These are phyloP conservation scores for Deuterostichococcus epilithicus DNA, from an alignment of 139 green algal genomes.

Conservation along the genomic window DNA sequence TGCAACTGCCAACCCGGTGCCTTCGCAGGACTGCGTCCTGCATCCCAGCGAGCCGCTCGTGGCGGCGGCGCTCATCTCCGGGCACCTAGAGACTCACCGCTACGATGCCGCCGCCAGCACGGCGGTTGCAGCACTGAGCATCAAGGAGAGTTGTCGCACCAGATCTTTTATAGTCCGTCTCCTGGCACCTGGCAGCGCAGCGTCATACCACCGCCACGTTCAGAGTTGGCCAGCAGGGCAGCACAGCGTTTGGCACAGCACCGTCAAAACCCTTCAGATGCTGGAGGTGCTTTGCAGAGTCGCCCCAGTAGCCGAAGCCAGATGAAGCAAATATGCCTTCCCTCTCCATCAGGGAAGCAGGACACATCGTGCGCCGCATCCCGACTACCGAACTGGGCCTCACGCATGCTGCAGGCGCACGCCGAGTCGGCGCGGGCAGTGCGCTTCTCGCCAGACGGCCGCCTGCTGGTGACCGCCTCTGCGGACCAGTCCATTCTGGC, in stretches of 20 bases:
- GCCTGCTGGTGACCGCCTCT: slow-evolving; percentile 25
- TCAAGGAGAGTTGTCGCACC: not conserved
- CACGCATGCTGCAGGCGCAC: slow-evolving; percentile 16
- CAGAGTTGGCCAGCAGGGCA: too few species aligned
- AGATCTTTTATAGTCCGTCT: too few species aligned
- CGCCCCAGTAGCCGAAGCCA: too few species aligned
- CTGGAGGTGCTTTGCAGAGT: too few species aligned
- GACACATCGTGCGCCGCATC: too few species aligned
- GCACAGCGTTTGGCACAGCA: too few species aligned
- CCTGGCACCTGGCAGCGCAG: too few species aligned
- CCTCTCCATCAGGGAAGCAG: too few species aligned
- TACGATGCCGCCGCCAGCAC: not conserved
- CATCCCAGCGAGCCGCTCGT: slow-evolving; percentile 41
- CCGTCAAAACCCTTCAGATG: too few species aligned
- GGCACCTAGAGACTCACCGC: slow-evolving; percentile 20
- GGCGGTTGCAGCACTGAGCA: not conserved
- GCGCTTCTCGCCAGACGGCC: slow-evolving; percentile 34
- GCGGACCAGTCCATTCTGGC: slow-evolving; percentile 26
- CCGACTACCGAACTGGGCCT: not conserved
- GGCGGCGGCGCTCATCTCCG: slow-evolving; percentile 49
- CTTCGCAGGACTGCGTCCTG: slow-evolving; percentile 41
- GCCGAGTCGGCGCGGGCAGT: slow-evolving; percentile 48
- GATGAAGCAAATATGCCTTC: too few species aligned
- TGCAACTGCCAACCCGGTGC: too few species aligned
- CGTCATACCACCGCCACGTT: too few species aligned